Percentiles rank a stretch among this genome's conserved stretches.
phyloP scores from a whole-genome alignment of 2,329 filamentous ascomycete species.

The Gyromitra esculenta region DNA sequence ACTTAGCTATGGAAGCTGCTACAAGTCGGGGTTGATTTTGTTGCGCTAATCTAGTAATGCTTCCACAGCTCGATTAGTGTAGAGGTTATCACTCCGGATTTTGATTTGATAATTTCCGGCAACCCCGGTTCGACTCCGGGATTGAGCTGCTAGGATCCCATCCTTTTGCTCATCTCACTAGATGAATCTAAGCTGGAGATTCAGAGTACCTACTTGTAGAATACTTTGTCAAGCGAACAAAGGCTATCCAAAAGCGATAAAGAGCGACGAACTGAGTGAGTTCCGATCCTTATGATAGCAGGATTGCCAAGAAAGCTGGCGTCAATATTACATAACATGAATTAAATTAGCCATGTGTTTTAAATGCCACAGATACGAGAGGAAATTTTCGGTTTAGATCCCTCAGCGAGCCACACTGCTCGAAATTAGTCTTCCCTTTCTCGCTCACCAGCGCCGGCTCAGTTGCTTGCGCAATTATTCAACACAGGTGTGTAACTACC shows the following conservation, averaged over 20 bases:
- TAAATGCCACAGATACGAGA: too few species aligned
- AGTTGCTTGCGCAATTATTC: too few species aligned
- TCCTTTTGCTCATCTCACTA: not conserved
- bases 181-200: not conserved
- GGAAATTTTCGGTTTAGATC: not conserved
- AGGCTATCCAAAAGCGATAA: not conserved
- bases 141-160: conserved; percentile 27
- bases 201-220: not conserved
- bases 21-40: not conserved
- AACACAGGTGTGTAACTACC: not conserved
- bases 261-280: not conserved
- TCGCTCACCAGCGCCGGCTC: not conserved
- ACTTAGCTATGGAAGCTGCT: not conserved
- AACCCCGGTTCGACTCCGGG: conserved; percentile 37
- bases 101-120: conserved; percentile 32
- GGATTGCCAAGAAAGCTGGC: conserved; percentile 3
- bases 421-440: not conserved
- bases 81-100: conserved; percentile 44
- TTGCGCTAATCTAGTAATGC: not conserved
- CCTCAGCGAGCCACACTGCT: not conserved
- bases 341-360: not conserved
- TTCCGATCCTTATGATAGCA: not conserved
- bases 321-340: conserved; percentile 1
- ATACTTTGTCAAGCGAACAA: not conserved
- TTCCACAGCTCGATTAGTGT: conserved; percentile 32